Evolutionary conservation across 2,329 filamentous ascomycete genomes (phyloP), one percentile per base, ranked within the genome.

Genomic region (Exserohilum rostratum): DNA sequence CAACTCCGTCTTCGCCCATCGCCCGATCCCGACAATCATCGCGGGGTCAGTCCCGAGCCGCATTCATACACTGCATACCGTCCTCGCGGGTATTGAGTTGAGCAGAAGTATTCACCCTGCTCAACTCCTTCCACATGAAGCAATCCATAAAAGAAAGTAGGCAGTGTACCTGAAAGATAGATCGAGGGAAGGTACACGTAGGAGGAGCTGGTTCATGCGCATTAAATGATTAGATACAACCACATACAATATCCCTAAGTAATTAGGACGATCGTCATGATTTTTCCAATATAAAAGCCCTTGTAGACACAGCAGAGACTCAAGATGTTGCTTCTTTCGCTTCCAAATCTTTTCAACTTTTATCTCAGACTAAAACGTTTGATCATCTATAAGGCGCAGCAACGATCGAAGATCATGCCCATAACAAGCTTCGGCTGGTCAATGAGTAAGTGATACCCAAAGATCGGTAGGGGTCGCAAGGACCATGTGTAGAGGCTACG

Each of bases 41-140:
- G 51, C 38, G 46, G 46, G 45, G 43, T 55, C 27, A 58, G 51
- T 45, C 46, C 51, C 20, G 51, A 58, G 51, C 51, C 47, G 40
- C 12, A 31, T 34, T 48, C 46, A 42, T 55, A 55, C 44, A 48
- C 55, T 58, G 43, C 47, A 47, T 52, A 58, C 33, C 55, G 44
- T 43, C 40, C 54, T 50, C 40, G 34, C 22, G 37, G 47, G 17
- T 11, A 48, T 48, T 42, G 29, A 18, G 35, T 27, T 50, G 40
- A 54, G 45, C 13, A 37, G 12, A 50, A 50, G 29, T 15, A 46
- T 38, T 20, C 29, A 33, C 39, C 11, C 17, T 17, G 31, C 33
- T 51, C 12, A 17, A 33, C 33, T 45, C 48, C 7, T 7, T 45
- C 17, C 12, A 38, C 38, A 1, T 31, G 15, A 5, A 25, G 33